phyloP scores from a whole-genome alignment of 495 filamentous ascomycete genomes.

The Chaetomidium leptoderma region DNA sequence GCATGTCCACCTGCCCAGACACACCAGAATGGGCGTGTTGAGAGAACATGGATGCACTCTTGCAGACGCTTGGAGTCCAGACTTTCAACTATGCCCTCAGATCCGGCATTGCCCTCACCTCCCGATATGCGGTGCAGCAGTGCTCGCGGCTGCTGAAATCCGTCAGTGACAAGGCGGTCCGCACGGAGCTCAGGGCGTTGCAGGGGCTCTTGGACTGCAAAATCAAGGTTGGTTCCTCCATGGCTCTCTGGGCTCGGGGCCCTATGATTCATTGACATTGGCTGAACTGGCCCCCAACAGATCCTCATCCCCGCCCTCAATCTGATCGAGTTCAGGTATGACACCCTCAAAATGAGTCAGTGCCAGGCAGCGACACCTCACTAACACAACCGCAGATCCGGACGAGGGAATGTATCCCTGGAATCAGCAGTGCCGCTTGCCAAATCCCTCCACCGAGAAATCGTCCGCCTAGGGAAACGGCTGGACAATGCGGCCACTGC shows the following conservation, averaged over 20 bases:
- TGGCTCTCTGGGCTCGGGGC: no score
- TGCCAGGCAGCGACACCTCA: background rate
- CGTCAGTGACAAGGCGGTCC: slow-evolving; percentile 60
- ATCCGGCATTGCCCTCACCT: slow-evolving; percentile 86
- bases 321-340: slow-evolving; percentile 84
- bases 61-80: slow-evolving; percentile 63
- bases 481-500: slow-evolving; percentile 65
- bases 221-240: slow-evolving; percentile 58
- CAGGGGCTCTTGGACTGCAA: slow-evolving; percentile 78
- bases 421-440: slow-evolving; percentile 85
- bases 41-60: slow-evolving; percentile 70
- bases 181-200: slow-evolving; percentile 62
- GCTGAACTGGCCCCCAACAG: slow-evolving; percentile 36
- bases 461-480: slow-evolving; percentile 75
- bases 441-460: slow-evolving; percentile 81
- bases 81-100: slow-evolving; percentile 88
- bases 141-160: slow-evolving; percentile 70
- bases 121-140: slow-evolving; percentile 77
- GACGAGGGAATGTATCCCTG: slow-evolving; percentile 89
- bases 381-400: slow-evolving; percentile 53
- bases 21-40: slow-evolving; percentile 17
- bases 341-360: slow-evolving; percentile 4
- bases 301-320: slow-evolving; percentile 91
- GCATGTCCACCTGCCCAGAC: background rate
- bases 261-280: background rate